Evolutionary conservation across 768 basidiomycete genomes (phyloP), one percentile per base, ranked within the genome.

Genomic region (Suillus discolor): DNA sequence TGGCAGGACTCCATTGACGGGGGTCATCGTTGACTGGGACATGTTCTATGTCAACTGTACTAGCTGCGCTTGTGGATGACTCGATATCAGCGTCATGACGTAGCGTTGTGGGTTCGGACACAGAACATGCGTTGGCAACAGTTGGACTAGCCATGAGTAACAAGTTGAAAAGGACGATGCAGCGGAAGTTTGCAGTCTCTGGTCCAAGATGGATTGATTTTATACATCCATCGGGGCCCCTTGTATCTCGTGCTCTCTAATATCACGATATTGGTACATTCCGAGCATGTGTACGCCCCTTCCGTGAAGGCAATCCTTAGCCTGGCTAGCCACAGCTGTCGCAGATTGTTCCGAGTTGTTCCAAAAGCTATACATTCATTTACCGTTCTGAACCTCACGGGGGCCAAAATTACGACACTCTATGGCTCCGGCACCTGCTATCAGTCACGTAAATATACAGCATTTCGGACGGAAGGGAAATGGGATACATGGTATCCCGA

Each of bases 331-430:
- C 51, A 53, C 28, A 18, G 16, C 51, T 23, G 12, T 23, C 28
- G 31, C 31, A 31, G 31, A 31, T 31, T 31, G 4, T 31, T 31
- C 31, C 31, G 31, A 31, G 31, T 31, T 31, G 31, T 1, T 31
- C 31, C 1, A 31, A 31, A 31, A 31, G 31, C 31, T 31, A 31
- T 31, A 6, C 31, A 6, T 31, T 31, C 31, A 31, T 31, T 31
- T 31, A 57, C 90, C 90, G 65, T 85, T 83, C 75, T 84, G 88
- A 61, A 89, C 70, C 67, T 91, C 88, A 84, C 18, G 45, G 47
- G 44, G n/a, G 65, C 84, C 86, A 31, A 31, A 31, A 31, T 31
- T 31, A 31, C 31, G 31, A 80, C 86, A 66, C 53, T 74, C 71
- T 18, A 72, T 66, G 53, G 66, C 70, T 53, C 80, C 83, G 15